Evolutionary conservation across 2,329 filamentous ascomycete species (phyloP).

Genomic region (Ampelomyces quisqualis): DNA sequence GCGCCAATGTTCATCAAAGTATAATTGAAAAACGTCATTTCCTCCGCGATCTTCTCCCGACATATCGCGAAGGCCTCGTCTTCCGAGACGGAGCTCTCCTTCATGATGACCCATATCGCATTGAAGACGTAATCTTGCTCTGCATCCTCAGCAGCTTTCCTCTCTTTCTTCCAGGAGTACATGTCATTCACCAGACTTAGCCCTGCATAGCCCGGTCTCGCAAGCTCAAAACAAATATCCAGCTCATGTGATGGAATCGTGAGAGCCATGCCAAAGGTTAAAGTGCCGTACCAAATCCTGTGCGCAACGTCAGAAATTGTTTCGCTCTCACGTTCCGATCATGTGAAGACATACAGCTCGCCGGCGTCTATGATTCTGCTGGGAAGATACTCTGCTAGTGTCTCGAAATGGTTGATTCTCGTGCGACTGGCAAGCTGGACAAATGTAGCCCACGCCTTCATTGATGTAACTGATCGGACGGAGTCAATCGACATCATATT

Average conservation of each 20-base stretch:
- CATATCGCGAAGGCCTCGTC: conserved; percentile 28
- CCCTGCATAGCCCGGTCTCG: conserved; percentile 29
- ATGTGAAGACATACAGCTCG: too few species aligned
- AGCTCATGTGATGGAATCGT: conserved; percentile 43
- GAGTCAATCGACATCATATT: conserved; percentile 21
- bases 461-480: conserved; percentile 10
- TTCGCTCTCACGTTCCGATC: too few species aligned
- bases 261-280: conserved; percentile 44
- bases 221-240: conserved; percentile 24
- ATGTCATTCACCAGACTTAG: conserved; percentile 45
- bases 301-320: too few species aligned
- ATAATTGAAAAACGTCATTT: not conserved
- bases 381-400: conserved; percentile 21
- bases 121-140: conserved; percentile 42
- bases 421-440: conserved; percentile 4
- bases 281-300: conserved; percentile 40
- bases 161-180: conserved; percentile 43
- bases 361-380: conserved; percentile 15
- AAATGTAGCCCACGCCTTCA: conserved; percentile 21
- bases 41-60: conserved; percentile 1
- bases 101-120: conserved; percentile 47
- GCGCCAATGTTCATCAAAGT: conserved; percentile 1
- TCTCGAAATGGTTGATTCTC: too few species aligned
- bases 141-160: conserved; percentile 28
- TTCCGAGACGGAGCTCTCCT: conserved; percentile 32